Base-by-base conservation (phyloP, 2,329 filamentous ascomycete genomes). In the Stenocarpella maydis region DNA sequence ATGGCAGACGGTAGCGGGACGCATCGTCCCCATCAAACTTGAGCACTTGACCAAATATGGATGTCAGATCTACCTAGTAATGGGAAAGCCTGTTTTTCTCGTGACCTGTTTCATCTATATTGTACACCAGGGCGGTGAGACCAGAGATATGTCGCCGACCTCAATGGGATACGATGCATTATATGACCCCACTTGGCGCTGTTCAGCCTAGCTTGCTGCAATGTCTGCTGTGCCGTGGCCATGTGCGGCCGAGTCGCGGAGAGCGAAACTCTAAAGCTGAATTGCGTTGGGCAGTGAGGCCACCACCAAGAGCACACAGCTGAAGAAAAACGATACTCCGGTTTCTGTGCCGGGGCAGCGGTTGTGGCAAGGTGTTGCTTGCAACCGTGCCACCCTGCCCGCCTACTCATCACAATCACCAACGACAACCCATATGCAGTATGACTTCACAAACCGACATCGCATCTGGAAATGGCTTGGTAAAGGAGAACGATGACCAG, bases 181-280 rank as follows among this genome's bases (percentile, higher is more conserved):
- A 49, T 49, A 58, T 26, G 17, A 19, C 41, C 41, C 21, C 12
- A 28, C 41, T 49, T 34, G 58, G 58, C 41, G 43, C 43, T 17
- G 58, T 37, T 49, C 58, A 49, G 58, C 58, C 58, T 49, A 63
- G 58, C 41, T 47, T 31, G n/a, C n/a, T n/a, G n/a, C n/a, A n/a
- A n/a, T 31, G 14, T 49, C 10, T 34, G 26, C 19, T 63, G 26
- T 28, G 14, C 6, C 26, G 21, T 24, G 24, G 12, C 14, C 19
- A 49, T 21, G 9, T 63, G 58, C 58, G 19, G 41, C 19, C 14
- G 43, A 15, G 31, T 49, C 41, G 58, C 58, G 58, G 37, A 37
- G 41, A 47, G 58, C 43, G 58, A 63, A 63, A 49, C 19, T 45
- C 4, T 63, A 63, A 63, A 49, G 34, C 12, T 2, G 41, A 24